phyloP scores from a whole-genome alignment of 257 asterid genomes.

The Craterostigma plantagineum region DNA sequence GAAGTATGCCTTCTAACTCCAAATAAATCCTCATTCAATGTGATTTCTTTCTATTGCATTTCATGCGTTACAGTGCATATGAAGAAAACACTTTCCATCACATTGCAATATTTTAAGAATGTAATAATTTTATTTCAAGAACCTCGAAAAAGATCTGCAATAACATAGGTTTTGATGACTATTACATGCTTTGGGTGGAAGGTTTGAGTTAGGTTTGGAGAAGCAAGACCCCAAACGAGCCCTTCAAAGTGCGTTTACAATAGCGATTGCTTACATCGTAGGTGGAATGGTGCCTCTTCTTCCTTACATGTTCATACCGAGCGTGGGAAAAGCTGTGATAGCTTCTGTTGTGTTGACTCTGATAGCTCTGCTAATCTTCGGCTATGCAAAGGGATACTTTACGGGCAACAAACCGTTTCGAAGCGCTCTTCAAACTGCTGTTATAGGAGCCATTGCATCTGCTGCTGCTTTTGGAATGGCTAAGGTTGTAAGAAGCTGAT shows the following conservation, averaged over 20 bases:
- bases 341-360: slow-evolving; percentile 52
- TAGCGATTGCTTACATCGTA: slow-evolving; percentile 53
- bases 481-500: slow-evolving; percentile 21
- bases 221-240: slow-evolving; percentile 91
- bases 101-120: too few relatives aligned
- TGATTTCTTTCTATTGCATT: too few relatives aligned
- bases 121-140: too few relatives aligned
- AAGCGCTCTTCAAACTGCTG: slow-evolving; percentile 66
- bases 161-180: too few relatives aligned
- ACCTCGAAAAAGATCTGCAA: too few relatives aligned
- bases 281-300: slow-evolving; percentile 81
- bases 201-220: slow-evolving; percentile 91
- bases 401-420: slow-evolving; percentile 55
- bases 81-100: too few relatives aligned
- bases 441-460: slow-evolving; percentile 89
- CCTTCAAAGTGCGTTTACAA: slow-evolving; percentile 66
- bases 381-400: slow-evolving; percentile 70
- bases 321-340: slow-evolving; percentile 41
- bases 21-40: too few relatives aligned
- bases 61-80: too few relatives aligned
- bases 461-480: slow-evolving; percentile 97
- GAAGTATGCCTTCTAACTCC: slow-evolving; percentile 35
- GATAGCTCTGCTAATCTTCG: slow-evolving; percentile 55
- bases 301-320: slow-evolving; percentile 60
- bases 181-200: too few relatives aligned